Evolutionary conservation across 2,329 filamentous ascomycete genomes (phyloP).

Genomic region (Trematosphaeria pertusa): DNA sequence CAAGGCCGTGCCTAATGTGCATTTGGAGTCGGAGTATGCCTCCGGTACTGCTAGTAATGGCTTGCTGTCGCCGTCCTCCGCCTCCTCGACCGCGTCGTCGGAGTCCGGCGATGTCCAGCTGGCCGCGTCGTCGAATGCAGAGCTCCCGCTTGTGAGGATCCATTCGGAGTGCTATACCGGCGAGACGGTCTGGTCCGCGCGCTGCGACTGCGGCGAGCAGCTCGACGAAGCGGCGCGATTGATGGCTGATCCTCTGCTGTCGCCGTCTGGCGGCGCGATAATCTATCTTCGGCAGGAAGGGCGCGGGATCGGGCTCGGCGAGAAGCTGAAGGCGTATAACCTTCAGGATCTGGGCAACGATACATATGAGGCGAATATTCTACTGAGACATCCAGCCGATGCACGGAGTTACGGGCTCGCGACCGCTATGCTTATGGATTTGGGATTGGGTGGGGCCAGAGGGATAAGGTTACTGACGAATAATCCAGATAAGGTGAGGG

Average conservation of each 20-base stretch:
- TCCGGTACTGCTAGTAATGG: constrained; percentile 9
- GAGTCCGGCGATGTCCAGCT: constrained; percentile 35
- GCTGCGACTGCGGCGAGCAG: constrained; percentile 97
- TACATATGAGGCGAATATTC: constrained; percentile 92
- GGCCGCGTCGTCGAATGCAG: constrained; percentile 37
- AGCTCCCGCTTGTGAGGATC: constrained; percentile 83
- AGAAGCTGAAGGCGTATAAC: constrained; percentile 98
- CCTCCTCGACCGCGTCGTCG: constrained; percentile 26
- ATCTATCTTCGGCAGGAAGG: constrained; percentile 96
- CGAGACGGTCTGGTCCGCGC: constrained; percentile 96
- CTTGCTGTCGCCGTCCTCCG: constrained; percentile 23
- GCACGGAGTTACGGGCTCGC: constrained; percentile 95
- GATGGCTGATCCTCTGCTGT: constrained; percentile 75
- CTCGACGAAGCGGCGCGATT: constrained; percentile 93
- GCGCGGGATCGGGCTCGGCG: constrained; percentile 89
- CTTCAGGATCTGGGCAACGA: constrained; percentile 96
- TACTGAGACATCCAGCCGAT: constrained; percentile 91
- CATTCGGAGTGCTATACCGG: constrained; percentile 99
- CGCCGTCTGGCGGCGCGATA: constrained; percentile 79
- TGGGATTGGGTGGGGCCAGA: constrained; percentile 72
- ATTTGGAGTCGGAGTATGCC: no score
- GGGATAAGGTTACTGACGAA: constrained; percentile 90
- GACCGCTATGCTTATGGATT: constrained; percentile 88
- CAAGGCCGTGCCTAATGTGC: no score
- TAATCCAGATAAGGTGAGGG: constrained; percentile 95